Conservation (phyloP, 148 eudicot genomes). For the Camellia japonica region DNA sequence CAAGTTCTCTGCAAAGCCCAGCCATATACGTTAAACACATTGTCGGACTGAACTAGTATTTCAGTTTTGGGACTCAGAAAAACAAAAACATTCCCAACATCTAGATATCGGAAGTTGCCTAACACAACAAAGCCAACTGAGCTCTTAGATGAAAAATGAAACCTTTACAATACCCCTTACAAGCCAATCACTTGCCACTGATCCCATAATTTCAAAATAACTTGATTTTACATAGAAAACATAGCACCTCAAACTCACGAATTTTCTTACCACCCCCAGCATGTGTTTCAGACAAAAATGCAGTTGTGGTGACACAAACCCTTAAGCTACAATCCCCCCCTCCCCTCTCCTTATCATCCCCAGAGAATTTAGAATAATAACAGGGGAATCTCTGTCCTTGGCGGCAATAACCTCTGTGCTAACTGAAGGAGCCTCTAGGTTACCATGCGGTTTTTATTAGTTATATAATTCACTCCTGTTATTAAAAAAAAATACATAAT, state of each 20-base stretch:
- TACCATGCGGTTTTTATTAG: not conserved
- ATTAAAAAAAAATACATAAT: not conserved
- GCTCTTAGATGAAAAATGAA: not conserved
- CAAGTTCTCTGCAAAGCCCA: constrained; percentile 65
- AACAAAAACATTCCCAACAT: not conserved
- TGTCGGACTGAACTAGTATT: not conserved
- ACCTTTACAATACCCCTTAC: not conserved
- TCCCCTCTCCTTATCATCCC: not conserved
- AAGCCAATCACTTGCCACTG: not conserved
- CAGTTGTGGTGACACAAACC: too few species aligned
- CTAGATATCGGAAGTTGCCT: not conserved
- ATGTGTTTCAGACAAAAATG: too few species aligned
- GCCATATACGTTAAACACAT: constrained; percentile 7
- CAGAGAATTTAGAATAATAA: not conserved
- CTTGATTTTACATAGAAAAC: not conserved
- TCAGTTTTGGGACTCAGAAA: not conserved
- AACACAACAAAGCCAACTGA: not conserved
- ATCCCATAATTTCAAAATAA: not conserved
- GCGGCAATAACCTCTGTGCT: not conserved
- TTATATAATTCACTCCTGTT: too few species aligned
- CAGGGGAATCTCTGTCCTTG: not conserved
- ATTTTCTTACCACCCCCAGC: too few species aligned
- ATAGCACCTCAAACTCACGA: too few species aligned
- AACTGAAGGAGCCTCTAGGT: not conserved
- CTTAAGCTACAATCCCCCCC: not conserved